Conservation (phyloP, 306 rosid species). For the cucumber (Cucumis sativus) region Cucumber_9930_V3 NC_026659.2:29651501-29652000, state of each 20-base stretch:
- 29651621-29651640: not conserved
- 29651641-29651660: not conserved
- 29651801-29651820: not conserved
- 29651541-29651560: not conserved
- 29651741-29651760: conserved; percentile 1
- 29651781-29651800: not conserved
- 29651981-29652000: not conserved
- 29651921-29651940: not conserved
- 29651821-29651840: not conserved
- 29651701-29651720: not conserved
- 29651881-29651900: not conserved
- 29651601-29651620: not conserved
- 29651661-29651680: not conserved
- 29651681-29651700: not conserved
- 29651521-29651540: not conserved
- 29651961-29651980: not conserved
- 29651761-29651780: not conserved
- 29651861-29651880: not conserved
- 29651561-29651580: not conserved
- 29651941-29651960: too few species aligned
- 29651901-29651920: not conserved
- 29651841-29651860: conserved; percentile 6
- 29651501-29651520: too few species aligned
- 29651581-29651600: not conserved
- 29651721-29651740: not conserved